Conservation (phyloP, 352 stramenopile genomes). For the Globisporangium yorkense region DNA sequence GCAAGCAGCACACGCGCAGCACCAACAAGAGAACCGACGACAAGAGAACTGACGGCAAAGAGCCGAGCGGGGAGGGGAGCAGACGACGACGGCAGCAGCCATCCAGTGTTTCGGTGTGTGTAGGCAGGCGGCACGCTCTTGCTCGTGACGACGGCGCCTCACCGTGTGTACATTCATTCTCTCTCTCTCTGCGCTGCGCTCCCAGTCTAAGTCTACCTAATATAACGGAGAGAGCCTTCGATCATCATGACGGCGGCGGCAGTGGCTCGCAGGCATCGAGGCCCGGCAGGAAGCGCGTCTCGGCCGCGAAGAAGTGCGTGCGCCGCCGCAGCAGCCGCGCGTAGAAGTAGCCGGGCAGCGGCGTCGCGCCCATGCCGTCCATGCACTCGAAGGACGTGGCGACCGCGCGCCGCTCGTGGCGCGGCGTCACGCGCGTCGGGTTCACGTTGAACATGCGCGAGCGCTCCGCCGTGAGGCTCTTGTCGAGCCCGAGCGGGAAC, state of each 20-base stretch:
- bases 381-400: slow-evolving; percentile 40
- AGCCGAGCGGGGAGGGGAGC: neutral
- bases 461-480: slow-evolving; percentile 2
- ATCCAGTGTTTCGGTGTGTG: neutral
- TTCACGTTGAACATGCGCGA: slow-evolving; percentile 10
- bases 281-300: slow-evolving; percentile 13
- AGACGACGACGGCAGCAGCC: neutral
- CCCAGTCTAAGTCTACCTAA: neutral
- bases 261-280: neutral
- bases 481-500: slow-evolving; percentile 29
- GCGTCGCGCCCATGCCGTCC: slow-evolving; percentile 27
- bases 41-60: neutral
- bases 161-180: neutral
- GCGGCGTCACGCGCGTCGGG: slow-evolving; percentile 1
- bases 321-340: slow-evolving; percentile 28
- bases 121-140: no score
- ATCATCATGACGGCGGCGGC: neutral
- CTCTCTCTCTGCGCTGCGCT: neutral
- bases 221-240: neutral
- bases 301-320: slow-evolving; percentile 38
- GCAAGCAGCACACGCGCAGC: neutral
- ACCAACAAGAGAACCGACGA: neutral
- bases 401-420: slow-evolving; percentile 9
- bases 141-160: no score
- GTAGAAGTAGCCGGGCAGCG: slow-evolving; percentile 34